phyloP scores from a whole-genome alignment of 148 eudicot genomes.

The Camellia lanceoleosa region DNA sequence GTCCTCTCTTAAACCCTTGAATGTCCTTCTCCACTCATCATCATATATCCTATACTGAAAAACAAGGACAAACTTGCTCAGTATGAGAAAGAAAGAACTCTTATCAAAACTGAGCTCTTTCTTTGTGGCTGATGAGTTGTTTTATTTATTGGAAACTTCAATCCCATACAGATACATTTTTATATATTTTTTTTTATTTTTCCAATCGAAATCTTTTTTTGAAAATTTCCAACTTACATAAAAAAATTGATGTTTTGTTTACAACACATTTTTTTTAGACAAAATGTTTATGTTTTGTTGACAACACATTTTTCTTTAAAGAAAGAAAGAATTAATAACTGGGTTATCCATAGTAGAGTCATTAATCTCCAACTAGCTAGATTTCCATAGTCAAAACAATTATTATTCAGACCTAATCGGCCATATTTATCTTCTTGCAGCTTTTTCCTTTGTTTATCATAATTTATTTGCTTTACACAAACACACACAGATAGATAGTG shows the following conservation, averaged over 20 bases:
- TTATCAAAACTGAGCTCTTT: not conserved
- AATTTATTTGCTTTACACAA: not conserved
- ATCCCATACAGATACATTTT: too few species aligned
- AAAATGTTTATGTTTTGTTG: not conserved
- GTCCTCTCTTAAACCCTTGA: constrained; percentile 9
- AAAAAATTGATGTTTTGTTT: not conserved
- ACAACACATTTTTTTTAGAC: not conserved
- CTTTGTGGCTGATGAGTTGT: not conserved
- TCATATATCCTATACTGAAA: constrained; percentile 1
- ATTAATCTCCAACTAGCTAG: too few species aligned
- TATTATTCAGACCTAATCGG: not conserved
- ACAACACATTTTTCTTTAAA: not conserved
- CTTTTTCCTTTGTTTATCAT: not conserved
- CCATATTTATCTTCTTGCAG: not conserved
- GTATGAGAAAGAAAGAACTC: not conserved
- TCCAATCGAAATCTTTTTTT: not conserved
- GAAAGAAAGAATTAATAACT: not conserved
- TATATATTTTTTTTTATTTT: too few species aligned
- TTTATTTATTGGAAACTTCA: not conserved
- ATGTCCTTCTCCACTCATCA: not conserved
- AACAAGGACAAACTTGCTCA: not conserved
- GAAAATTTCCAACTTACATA: not conserved
- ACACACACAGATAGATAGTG: not conserved
- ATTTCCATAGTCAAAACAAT: not conserved
- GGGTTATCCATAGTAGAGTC: not conserved